phyloP scores from a whole-genome alignment of 2,329 filamentous ascomycete genomes.

The Penicillium hesseltinei region DNA sequence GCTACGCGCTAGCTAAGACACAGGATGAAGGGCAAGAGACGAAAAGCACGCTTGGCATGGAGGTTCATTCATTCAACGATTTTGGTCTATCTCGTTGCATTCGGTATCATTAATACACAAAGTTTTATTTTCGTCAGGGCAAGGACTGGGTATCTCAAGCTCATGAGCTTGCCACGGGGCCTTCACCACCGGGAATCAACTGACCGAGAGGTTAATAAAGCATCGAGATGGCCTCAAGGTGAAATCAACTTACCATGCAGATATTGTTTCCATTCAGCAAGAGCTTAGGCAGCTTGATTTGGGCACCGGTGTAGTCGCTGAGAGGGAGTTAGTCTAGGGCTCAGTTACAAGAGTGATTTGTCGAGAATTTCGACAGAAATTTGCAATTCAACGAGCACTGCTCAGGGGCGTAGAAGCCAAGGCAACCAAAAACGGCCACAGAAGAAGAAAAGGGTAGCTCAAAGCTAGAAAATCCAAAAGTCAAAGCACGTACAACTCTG shows the following conservation, averaged over 20 bases:
- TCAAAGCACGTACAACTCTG: constrained; percentile 71
- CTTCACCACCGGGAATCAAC: constrained; percentile 77
- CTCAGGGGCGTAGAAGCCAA: not conserved
- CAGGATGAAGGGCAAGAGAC: too few relatives aligned
- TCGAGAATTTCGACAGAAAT: too few relatives aligned
- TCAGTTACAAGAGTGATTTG: not conserved
- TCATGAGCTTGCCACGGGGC: constrained; percentile 50
- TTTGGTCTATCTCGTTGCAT: constrained; percentile 23
- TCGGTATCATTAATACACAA: constrained; percentile 27
- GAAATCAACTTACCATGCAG: constrained; percentile 75
- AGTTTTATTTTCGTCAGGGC: constrained; percentile 17
- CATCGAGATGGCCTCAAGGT: not conserved
- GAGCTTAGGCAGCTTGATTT: constrained; percentile 90
- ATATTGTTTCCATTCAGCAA: constrained; percentile 97
- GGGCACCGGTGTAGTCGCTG: constrained; percentile 86
- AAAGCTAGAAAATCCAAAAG: not conserved
- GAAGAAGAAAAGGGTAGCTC: not conserved
- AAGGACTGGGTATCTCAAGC: not conserved
- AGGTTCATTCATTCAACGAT: constrained; percentile 18
- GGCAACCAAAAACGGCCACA: not conserved
- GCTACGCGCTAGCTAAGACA: not conserved
- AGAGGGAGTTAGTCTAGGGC: constrained; percentile 15
- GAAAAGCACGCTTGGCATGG: not conserved
- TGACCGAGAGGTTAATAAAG: constrained; percentile 36
- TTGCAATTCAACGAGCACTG: not conserved